phyloP scores from a whole-genome alignment of 192 early-diverging fungal genomes.

The Coemansia sp. region DNA sequence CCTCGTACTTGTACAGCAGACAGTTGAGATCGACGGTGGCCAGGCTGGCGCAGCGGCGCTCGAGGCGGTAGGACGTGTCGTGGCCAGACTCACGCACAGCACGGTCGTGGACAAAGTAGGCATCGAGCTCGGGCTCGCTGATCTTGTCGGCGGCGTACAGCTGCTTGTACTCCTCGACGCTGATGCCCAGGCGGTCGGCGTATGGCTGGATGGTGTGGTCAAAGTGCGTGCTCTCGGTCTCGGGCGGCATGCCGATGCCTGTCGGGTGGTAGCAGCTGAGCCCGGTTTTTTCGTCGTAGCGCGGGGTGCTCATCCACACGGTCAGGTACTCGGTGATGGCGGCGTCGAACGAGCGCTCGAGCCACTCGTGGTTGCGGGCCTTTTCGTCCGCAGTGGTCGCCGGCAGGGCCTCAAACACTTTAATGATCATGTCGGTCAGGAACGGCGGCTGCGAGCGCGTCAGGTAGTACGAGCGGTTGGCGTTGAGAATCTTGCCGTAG shows the following conservation, averaged over 20 bases:
- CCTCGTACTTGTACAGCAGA: conserved; percentile 94
- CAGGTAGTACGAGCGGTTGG: conserved; percentile 96
- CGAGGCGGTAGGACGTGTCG: conserved; percentile 93
- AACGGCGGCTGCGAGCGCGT: conserved; percentile 97
- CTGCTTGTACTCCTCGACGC: conserved; percentile 67
- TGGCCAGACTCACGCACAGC: conserved; percentile 97
- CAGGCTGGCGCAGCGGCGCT: conserved; percentile 84
- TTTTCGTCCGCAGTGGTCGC: conserved; percentile 25
- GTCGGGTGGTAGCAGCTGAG: conserved; percentile 83
- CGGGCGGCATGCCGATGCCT: conserved; percentile 94
- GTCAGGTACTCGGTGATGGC: conserved; percentile 89
- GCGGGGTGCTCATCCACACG: conserved; percentile 83
- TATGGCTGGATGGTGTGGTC: conserved; percentile 82
- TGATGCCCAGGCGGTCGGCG: conserved; percentile 62
- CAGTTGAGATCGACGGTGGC: conserved; percentile 92
- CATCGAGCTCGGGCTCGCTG: conserved; percentile 80
- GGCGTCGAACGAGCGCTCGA: conserved; percentile 62
- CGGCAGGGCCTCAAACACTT: conserved; percentile 66
- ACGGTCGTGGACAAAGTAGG: conserved; percentile 96
- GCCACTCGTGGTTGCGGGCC: conserved; percentile 65
- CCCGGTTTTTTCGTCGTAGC: conserved; percentile 70
- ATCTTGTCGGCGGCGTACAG: conserved; percentile 68
- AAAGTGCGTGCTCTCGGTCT: conserved; percentile 92
- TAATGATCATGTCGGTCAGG: conserved; percentile 91
- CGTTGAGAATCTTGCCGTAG: conserved; percentile 99